Conservation (phyloP, 192 early-diverging fungal genomes). For the Dissophora ornata region DNA sequence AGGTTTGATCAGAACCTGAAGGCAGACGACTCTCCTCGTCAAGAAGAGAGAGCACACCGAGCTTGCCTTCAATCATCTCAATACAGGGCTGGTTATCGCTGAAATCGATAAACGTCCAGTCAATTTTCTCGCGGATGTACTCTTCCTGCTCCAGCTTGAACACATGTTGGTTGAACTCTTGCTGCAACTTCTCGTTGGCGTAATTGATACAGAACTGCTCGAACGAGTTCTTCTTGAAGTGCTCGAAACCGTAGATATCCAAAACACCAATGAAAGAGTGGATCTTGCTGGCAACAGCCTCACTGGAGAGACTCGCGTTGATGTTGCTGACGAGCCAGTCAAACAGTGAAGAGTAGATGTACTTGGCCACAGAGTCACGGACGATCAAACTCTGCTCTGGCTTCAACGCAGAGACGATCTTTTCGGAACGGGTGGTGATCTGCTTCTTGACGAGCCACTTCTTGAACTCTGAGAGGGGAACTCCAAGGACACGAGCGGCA, state of each 20-base stretch:
- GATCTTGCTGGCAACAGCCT: conserved; percentile 55
- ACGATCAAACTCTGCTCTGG: conserved; percentile 79
- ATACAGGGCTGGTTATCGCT: conserved; percentile 99
- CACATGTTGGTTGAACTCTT: conserved; percentile 98
- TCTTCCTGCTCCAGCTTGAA: conserved; percentile 99
- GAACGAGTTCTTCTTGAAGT: conserved; percentile 99
- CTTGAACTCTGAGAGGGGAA: conserved; percentile 83
- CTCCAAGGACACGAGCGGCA: conserved; percentile 80
- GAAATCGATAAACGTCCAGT: conserved; percentile 99
- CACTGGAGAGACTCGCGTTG: conserved; percentile 83
- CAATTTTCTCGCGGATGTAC: conserved; percentile 95
- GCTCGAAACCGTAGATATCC: conserved; percentile 99
- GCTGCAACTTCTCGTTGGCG: conserved; percentile 98
- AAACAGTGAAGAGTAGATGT: conserved; percentile 95
- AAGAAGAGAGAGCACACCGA: conserved; percentile 94
- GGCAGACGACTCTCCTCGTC: conserved; percentile 90
- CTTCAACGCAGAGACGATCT: conserved; percentile 86
- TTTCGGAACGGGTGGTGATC: conserved; percentile 91
- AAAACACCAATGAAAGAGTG: conserved; percentile 94
- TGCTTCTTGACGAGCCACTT: conserved; percentile 97
- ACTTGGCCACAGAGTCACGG: conserved; percentile 96
- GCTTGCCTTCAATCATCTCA: conserved; percentile 95
- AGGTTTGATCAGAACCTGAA: conserved; percentile 85
- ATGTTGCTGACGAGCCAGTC: conserved; percentile 95
- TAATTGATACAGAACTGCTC: conserved; percentile 99